Evolutionary conservation across 768 basidiomycete genomes (phyloP).

Genomic region (Leccinellum albellum): DNA sequence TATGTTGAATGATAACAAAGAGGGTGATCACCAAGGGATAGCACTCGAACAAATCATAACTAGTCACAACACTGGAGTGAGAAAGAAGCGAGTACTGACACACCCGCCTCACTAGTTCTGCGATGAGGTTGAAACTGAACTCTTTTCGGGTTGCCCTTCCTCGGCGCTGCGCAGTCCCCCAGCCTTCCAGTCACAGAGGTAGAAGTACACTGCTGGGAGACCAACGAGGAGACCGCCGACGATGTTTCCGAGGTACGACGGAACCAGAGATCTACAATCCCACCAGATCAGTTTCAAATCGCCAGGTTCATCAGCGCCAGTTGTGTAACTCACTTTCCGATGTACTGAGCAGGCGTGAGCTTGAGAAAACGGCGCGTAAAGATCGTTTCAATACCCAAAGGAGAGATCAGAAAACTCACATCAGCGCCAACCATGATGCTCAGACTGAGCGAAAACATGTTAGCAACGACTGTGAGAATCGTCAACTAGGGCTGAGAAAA

Average conservation of each 20-base stretch:
- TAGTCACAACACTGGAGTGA: not conserved
- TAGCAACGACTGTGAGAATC: constrained; percentile 52
- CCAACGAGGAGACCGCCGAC: constrained; percentile 63
- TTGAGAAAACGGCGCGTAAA: not conserved
- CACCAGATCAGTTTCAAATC: not conserved
- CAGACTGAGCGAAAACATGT: constrained; percentile 72
- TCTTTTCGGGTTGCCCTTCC: constrained; percentile 24
- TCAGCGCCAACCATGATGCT: constrained; percentile 68
- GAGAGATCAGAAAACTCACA: constrained; percentile 36
- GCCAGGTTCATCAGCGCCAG: not conserved
- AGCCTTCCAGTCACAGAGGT: constrained; percentile 48
- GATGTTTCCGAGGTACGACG: constrained; percentile 62
- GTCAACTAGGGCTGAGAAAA: not conserved
- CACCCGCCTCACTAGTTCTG: not conserved
- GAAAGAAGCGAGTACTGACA: not conserved
- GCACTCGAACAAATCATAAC: not conserved
- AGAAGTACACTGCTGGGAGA: constrained; percentile 62
- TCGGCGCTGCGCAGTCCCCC: constrained; percentile 41
- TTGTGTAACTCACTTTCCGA: constrained; percentile 51
- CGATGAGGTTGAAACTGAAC: constrained; percentile 2
- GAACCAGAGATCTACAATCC: constrained; percentile 53
- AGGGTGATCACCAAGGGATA: not conserved
- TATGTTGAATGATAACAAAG: not conserved
- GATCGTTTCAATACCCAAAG: constrained; percentile 1
- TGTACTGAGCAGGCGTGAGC: constrained; percentile 47